Evolutionary conservation across 225 moss, liverwort and hornwort species (phyloP).

Genomic region (Pseudoscleropodium purum): DNA sequence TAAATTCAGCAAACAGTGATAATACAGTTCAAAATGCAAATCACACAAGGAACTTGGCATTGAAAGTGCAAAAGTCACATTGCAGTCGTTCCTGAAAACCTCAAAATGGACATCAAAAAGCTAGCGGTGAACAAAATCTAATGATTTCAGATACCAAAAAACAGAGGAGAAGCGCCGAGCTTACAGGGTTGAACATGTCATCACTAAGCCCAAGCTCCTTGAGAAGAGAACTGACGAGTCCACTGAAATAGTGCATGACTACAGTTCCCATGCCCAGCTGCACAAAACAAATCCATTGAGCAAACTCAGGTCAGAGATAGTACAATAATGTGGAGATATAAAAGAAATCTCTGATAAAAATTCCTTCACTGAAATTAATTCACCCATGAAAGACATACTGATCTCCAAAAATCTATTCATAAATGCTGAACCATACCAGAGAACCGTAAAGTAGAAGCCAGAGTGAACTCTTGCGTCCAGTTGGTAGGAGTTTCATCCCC

Average conservation of each 20-base stretch:
- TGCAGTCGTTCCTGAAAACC: neutral
- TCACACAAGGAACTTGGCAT: neutral
- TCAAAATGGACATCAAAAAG: neutral
- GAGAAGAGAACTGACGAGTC: slow-evolving; percentile 58
- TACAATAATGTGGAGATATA: neutral
- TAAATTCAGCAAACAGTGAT: neutral
- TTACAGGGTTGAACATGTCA: slow-evolving; percentile 91
- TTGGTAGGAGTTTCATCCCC: slow-evolving; percentile 88
- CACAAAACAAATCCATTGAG: neutral
- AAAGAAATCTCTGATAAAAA: neutral
- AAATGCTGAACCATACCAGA: slow-evolving; percentile 35
- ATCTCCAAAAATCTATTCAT: neutral
- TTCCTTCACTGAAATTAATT: neutral
- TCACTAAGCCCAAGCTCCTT: slow-evolving; percentile 88
- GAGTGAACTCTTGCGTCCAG: slow-evolving; percentile 88
- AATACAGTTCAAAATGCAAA: neutral
- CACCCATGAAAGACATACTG: neutral
- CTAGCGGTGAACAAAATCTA: neutral
- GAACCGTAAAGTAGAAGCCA: slow-evolving; percentile 83
- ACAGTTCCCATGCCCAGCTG: slow-evolving; percentile 93
- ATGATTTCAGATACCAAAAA: neutral
- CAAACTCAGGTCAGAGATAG: neutral
- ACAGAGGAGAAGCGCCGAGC: slow-evolving; percentile 6
- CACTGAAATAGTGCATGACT: slow-evolving; percentile 58
- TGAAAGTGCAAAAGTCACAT: neutral